A percentile compares a stretch with the other conserved stretches of the same genome.
Evolutionary conservation across 768 basidiomycete genomes (phyloP).

Genomic region (Leucosporidium yakuticum): DNA sequence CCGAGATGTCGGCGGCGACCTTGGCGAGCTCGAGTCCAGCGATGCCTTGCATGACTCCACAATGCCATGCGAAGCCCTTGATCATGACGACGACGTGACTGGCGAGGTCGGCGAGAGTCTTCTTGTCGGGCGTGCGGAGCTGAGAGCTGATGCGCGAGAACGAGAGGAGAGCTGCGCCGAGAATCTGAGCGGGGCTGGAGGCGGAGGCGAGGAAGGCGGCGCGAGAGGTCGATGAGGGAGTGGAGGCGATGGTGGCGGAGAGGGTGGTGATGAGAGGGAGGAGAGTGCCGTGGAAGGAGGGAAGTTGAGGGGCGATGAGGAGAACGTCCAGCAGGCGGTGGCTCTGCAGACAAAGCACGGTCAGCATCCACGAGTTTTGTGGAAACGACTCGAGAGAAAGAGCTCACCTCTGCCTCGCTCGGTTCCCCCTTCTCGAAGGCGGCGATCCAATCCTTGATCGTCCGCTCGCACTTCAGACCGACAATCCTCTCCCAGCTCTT

Average conservation of each 20-base stretch:
- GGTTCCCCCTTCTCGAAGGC: background rate
- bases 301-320: constrained; percentile 22
- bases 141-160: constrained; percentile 9
- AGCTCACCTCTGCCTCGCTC: constrained; percentile 17
- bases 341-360: constrained; percentile 1
- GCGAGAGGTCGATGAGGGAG: constrained; percentile 20
- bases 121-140: background rate
- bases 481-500: constrained; percentile 25
- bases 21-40: constrained; percentile 21
- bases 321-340: constrained; percentile 26
- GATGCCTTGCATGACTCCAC: constrained; percentile 31
- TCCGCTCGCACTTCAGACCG: background rate
- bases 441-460: constrained; percentile 6
- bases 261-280: constrained; percentile 17
- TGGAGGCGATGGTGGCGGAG: constrained; percentile 25
- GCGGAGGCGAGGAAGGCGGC: constrained; percentile 24
- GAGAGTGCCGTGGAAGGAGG: constrained; percentile 13
- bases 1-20: constrained; percentile 16
- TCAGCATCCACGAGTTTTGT: background rate
- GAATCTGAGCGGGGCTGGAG: constrained; percentile 24
- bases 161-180: constrained; percentile 25
- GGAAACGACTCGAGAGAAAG: background rate
- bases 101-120: constrained; percentile 5
- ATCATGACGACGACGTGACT: constrained; percentile 25
- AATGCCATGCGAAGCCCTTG: constrained; percentile 33